Evolutionary conservation across 495 filamentous ascomycete genomes (phyloP).

Genomic region (Penicillium maclennaniae): DNA sequence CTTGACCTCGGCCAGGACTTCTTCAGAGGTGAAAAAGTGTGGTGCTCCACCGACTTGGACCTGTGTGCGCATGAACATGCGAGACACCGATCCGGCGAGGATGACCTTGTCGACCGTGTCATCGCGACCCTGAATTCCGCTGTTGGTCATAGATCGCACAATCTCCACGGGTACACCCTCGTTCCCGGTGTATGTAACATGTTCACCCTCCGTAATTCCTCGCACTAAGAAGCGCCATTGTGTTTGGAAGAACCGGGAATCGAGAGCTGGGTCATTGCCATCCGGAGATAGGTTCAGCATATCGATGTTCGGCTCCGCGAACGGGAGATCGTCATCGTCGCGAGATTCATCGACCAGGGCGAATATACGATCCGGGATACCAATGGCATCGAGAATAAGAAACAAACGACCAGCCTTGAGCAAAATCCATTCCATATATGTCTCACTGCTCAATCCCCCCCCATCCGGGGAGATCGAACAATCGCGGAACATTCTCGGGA

Average conservation of each 20-base stretch:
- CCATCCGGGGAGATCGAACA: conserved; percentile 71
- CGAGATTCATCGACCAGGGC: conserved; percentile 78
- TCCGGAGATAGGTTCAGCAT: conserved; percentile 58
- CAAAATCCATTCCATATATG: conserved; percentile 91
- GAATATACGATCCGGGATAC: conserved; percentile 81
- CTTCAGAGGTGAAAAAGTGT: conserved; percentile 56
- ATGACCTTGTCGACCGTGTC: conserved; percentile 65
- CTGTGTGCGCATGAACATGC: conserved; percentile 65
- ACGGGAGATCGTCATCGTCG: conserved; percentile 84
- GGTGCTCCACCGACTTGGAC: conserved; percentile 59
- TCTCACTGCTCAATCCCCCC: conserved; percentile 87
- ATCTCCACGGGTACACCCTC: conserved; percentile 79
- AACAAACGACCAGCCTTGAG: conserved; percentile 75
- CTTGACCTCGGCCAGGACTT: conserved; percentile 67
- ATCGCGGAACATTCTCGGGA: conserved; percentile 57
- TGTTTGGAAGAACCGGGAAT: conserved; percentile 70
- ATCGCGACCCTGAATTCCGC: conserved; percentile 42
- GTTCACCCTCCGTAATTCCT: conserved; percentile 63
- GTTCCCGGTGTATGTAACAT: conserved; percentile 69
- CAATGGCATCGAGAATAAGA: conserved; percentile 74
- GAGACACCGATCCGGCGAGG: conserved; percentile 41
- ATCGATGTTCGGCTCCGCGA: conserved; percentile 67
- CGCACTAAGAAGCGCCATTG: conserved; percentile 81
- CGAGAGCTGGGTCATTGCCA: conserved; percentile 56
- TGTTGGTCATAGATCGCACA: conserved; percentile 50